A percentile compares a stretch with the other conserved stretches of the same genome.
These are phyloP conservation scores for Leptographium flavum DNA, from an alignment of 2,329 filamentous ascomycete species.

Conservation along the genomic window DNA sequence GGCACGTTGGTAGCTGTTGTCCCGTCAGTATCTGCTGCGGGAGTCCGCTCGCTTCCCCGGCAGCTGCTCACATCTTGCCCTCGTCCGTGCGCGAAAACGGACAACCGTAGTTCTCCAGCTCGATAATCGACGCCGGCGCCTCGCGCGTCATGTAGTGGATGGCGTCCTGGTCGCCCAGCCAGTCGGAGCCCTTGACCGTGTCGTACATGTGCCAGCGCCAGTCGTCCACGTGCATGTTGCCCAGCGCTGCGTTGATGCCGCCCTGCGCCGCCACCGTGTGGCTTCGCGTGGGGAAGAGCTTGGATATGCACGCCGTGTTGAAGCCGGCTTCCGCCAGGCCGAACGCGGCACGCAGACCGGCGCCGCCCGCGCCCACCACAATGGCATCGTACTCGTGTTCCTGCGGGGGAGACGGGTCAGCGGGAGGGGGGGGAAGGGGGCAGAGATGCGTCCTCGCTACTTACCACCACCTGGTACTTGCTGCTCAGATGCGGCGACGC, in stretches of 20 bases:
- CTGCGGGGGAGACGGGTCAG: constrained; percentile 27
- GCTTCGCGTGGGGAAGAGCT: constrained; percentile 74
- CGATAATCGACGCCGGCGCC: constrained; percentile 79
- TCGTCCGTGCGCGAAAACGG: constrained; percentile 95
- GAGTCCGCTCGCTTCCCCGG: background rate
- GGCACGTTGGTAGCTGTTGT: constrained; percentile 86
- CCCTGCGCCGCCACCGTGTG: constrained; percentile 74
- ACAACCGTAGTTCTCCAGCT: constrained; percentile 94
- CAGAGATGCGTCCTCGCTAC: constrained; percentile 15
- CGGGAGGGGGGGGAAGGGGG: background rate
- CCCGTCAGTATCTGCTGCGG: too few species aligned
- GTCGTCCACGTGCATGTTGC: constrained; percentile 96
- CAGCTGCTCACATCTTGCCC: constrained; percentile 65
- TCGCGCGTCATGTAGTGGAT: constrained; percentile 99
- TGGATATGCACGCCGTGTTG: constrained; percentile 78
- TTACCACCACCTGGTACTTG: constrained; percentile 89
- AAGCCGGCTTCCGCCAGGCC: constrained; percentile 79
- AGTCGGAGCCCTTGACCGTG: constrained; percentile 94
- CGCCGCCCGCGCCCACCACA: constrained; percentile 74
- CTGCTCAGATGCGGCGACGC: constrained; percentile 72
- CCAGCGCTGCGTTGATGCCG: constrained; percentile 77
- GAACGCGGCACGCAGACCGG: constrained; percentile 70
- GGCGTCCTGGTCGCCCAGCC: constrained; percentile 92
- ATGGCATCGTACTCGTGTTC: constrained; percentile 98
- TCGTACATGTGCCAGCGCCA: constrained; percentile 99